Conservation (phyloP, 2,329 filamentous ascomycete species). For the Colletotrichum sp. region DNA sequence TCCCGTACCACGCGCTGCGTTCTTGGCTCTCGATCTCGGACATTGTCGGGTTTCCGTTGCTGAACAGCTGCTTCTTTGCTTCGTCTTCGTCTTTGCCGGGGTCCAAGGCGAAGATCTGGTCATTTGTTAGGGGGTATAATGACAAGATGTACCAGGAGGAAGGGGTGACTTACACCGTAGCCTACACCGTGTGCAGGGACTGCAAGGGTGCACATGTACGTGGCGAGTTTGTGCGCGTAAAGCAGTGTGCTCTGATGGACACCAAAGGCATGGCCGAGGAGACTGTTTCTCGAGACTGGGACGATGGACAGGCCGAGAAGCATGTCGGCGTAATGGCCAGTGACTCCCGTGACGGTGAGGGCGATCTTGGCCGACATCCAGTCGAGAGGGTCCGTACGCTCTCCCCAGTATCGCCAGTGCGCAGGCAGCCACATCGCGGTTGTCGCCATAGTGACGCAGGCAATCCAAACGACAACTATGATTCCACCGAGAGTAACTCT, state of each 20-base stretch:
- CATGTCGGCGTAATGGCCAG: conserved; percentile 20
- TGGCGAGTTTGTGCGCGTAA: conserved; percentile 11
- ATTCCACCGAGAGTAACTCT: conserved; percentile 8
- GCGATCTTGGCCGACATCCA: conserved; percentile 15
- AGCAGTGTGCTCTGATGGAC: conserved; percentile 20
- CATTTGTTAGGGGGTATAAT: background rate
- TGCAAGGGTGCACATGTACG: conserved; percentile 2
- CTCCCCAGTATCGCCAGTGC: conserved; percentile 2
- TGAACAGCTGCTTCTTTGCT: conserved; percentile 7
- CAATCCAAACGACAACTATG: background rate
- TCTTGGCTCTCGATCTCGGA: conserved; percentile 6
- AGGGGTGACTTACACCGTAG: conserved; percentile 10
- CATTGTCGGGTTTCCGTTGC: conserved; percentile 17
- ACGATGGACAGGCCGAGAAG: conserved; percentile 18
- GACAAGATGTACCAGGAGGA: background rate
- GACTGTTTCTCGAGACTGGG: conserved; percentile 15
- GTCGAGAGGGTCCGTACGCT: background rate
- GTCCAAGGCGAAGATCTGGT: background rate
- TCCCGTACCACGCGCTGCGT: background rate
- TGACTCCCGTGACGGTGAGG: conserved; percentile 13
- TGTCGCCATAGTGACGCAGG: conserved; percentile 5
- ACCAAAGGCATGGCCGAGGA: conserved; percentile 13
- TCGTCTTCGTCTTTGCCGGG: background rate
- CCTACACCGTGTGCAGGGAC: conserved; percentile 6
- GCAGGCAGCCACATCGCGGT: conserved; percentile 10